phyloP scores from a whole-genome alignment of 139 green algal genomes.

The Parachlorella kessleri region DNA sequence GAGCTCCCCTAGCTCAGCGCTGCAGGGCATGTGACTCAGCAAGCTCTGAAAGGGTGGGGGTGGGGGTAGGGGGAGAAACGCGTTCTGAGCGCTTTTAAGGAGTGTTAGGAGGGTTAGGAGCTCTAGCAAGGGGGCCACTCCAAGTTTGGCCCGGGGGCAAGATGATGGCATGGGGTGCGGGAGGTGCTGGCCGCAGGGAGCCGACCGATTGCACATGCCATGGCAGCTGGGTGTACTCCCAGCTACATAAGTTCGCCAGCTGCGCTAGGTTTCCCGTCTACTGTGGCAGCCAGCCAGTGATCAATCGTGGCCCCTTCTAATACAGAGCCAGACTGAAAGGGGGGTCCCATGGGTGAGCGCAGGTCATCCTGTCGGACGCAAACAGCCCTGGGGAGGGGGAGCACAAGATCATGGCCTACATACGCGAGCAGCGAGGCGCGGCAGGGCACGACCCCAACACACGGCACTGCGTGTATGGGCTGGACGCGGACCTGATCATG shows the following conservation, averaged over 20 bases:
- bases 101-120: not conserved
- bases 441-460: constrained; percentile 71
- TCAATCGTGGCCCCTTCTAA: too few relatives aligned
- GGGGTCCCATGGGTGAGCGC: too few relatives aligned
- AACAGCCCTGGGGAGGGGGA: constrained; percentile 97
- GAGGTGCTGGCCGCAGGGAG: not conserved
- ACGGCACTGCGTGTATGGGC: constrained; percentile 94
- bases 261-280: not conserved
- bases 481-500: constrained; percentile 99
- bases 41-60: too few relatives aligned
- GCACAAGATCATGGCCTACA: constrained; percentile 97
- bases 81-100: too few relatives aligned
- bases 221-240: too few relatives aligned
- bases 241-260: too few relatives aligned
- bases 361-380: constrained; percentile 92
- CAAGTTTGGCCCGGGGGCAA: not conserved
- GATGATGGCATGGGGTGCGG: not conserved
- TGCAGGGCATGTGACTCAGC: too few relatives aligned
- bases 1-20: too few relatives aligned
- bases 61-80: not conserved
- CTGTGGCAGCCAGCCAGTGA: too few relatives aligned
- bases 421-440: constrained; percentile 80
- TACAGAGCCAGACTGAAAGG: too few relatives aligned
- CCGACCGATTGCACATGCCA: too few relatives aligned
- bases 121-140: too few relatives aligned